Conservation (phyloP, 83 land plant species). For the Larix sibirica region DNA sequence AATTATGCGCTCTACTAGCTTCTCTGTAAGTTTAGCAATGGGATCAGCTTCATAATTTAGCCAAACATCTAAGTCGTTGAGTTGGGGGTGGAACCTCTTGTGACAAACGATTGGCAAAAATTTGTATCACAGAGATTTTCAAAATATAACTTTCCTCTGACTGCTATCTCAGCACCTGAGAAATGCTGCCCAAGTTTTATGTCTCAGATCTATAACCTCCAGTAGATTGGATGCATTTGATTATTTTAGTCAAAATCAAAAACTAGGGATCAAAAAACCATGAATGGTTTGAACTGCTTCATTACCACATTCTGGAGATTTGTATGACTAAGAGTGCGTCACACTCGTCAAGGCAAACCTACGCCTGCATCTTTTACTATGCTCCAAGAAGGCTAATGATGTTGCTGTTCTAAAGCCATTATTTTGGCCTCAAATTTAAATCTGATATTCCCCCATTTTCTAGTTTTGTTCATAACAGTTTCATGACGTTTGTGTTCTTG, state of each 20-base stretch:
- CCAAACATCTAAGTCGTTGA: constrained; percentile 83
- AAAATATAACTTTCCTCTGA: too few relatives aligned
- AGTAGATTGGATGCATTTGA: too few relatives aligned
- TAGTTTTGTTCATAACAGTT: constrained; percentile 30
- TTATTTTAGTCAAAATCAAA: too few relatives aligned
- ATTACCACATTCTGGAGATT: constrained; percentile 23
- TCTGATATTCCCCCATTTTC: constrained; percentile 46
- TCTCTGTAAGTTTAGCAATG: constrained; percentile 64
- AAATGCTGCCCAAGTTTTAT: too few relatives aligned
- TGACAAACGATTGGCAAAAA: constrained; percentile 94
- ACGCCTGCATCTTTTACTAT: too few relatives aligned
- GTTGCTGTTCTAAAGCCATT: constrained; percentile 9
- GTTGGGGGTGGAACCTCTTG: constrained; percentile 68
- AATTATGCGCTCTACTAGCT: constrained; percentile 78
- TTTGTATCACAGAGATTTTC: constrained; percentile 53
- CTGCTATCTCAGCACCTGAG: too few relatives aligned
- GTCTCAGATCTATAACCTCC: too few relatives aligned
- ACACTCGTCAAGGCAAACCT: too few relatives aligned
- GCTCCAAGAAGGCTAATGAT: not conserved
- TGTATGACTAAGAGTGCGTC: too few relatives aligned
- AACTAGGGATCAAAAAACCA: too few relatives aligned
- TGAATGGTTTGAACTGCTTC: too few relatives aligned
- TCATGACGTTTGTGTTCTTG: constrained; percentile 52
- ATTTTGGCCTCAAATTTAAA: constrained; percentile 30
- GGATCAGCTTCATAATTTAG: constrained; percentile 86